These are phyloP conservation scores for Oxytropis ochrocephala DNA, from an alignment of 306 rosid genomes.

Conservation along the genomic window DNA sequence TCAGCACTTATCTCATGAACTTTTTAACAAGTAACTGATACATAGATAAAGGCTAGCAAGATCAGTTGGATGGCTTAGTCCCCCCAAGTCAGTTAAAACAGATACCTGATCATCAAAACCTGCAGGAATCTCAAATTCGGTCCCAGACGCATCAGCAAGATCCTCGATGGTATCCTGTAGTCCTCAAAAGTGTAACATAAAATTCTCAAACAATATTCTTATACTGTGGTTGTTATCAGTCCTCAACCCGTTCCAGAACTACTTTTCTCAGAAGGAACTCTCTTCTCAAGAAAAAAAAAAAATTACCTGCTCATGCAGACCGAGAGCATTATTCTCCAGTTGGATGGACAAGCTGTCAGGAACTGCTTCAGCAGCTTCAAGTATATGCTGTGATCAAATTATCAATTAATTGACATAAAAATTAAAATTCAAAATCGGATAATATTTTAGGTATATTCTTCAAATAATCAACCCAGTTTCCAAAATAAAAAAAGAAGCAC, in stretches of 20 bases:
- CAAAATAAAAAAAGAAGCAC: not conserved
- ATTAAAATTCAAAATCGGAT: not conserved
- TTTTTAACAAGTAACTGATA: not conserved
- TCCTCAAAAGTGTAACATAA: not conserved
- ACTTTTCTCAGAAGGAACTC: not conserved
- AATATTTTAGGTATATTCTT: not conserved
- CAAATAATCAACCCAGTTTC: not conserved
- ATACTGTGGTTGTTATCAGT: not conserved
- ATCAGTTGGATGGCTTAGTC: not conserved
- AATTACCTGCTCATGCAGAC: conserved; percentile 51
- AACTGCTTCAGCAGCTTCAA: conserved; percentile 39
- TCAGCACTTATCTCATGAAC: not conserved
- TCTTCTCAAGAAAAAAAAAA: not conserved
- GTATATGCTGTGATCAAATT: conserved; percentile 32
- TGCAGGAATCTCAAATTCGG: conserved; percentile 58
- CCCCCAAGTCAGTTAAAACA: conserved; percentile 5
- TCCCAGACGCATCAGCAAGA: conserved; percentile 53
- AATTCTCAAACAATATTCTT: not conserved
- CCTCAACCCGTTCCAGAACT: not conserved
- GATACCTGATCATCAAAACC: conserved; percentile 63
- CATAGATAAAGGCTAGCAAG: not conserved
- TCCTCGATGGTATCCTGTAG: conserved; percentile 58
- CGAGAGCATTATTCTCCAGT: conserved; percentile 41
- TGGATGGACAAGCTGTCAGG: conserved; percentile 33
- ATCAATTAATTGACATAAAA: not conserved